Evolutionary conservation across 208 protist species (phyloP).

Genomic region (Acanthamoeba comandoni): DNA sequence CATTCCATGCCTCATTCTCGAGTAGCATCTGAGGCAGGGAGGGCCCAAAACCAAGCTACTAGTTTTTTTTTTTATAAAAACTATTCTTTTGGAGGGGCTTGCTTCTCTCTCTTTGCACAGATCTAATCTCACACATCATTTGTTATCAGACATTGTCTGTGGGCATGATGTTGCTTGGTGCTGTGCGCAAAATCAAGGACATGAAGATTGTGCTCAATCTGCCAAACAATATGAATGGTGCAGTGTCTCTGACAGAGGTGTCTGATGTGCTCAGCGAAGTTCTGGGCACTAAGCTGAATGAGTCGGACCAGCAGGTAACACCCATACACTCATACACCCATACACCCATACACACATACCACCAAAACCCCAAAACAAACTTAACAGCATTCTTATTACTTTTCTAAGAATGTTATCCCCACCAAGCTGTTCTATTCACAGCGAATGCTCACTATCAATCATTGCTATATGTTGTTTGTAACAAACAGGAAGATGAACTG

Average conservation of each 20-base stretch:
- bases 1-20: background rate
- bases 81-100: background rate
- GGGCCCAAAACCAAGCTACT: background rate
- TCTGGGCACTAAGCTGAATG: conserved; percentile 20
- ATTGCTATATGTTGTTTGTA: background rate
- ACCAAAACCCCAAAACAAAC: background rate
- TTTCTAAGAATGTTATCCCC: background rate
- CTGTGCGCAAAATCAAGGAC: conserved; percentile 60
- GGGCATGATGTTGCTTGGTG: conserved; percentile 64
- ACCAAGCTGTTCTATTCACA: background rate
- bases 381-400: background rate
- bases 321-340: background rate
- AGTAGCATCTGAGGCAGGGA: background rate
- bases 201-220: conserved; percentile 28
- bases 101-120: background rate
- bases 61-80: background rate
- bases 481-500: background rate
- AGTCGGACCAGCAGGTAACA: background rate
- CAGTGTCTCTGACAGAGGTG: conserved; percentile 66
- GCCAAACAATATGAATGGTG: conserved; percentile 6
- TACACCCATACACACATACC: background rate
- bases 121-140: background rate
- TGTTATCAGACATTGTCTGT: background rate
- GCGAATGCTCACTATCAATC: background rate
- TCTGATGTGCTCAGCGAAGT: conserved; percentile 40